Conservation (phyloP, 805 yeast genomes). For the Grigorovia transvaalensis region DNA sequence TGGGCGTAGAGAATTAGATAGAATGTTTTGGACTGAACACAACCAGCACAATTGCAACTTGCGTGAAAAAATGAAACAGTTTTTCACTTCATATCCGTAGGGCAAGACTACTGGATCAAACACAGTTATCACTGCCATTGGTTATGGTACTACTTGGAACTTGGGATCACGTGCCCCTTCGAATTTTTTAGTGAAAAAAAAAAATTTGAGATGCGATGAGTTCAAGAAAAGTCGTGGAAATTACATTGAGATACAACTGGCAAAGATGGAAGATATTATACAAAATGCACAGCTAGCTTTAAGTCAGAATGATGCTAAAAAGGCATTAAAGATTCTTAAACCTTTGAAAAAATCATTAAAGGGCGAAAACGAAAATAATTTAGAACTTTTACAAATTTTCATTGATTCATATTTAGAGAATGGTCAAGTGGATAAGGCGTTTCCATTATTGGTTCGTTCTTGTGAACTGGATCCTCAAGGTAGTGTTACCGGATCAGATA, state of each 20-base stretch:
- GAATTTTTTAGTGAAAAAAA: background rate
- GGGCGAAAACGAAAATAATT: conserved; percentile 23
- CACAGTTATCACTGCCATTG: too few species aligned
- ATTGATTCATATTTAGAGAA: conserved; percentile 76
- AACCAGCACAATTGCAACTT: conserved; percentile 21
- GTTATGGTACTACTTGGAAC: background rate
- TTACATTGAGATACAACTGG: background rate
- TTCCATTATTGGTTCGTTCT: conserved; percentile 45
- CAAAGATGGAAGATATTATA: conserved; percentile 1
- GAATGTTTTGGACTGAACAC: conserved; percentile 74
- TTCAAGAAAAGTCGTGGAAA: background rate
- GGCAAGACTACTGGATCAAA: background rate
- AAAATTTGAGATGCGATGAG: conserved; percentile 6
- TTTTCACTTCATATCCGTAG: background rate
- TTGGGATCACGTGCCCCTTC: background rate
- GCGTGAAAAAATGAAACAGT: conserved; percentile 3
- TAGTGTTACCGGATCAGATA: conserved; percentile 52
- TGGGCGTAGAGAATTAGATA: conserved; percentile 75
- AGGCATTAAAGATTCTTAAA: conserved; percentile 29
- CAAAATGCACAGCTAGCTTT: conserved; percentile 18
- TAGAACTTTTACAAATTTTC: conserved; percentile 41
- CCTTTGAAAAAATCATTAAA: conserved; percentile 24
- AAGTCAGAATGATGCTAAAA: conserved; percentile 21
- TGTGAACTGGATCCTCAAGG: conserved; percentile 66
- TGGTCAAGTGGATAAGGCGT: conserved; percentile 73